Percentiles rank a stretch among this genome's conserved stretches.
Evolutionary conservation across 352 stramenopile genomes (phyloP).

Genomic region (Globisporangium viniferum): DNA sequence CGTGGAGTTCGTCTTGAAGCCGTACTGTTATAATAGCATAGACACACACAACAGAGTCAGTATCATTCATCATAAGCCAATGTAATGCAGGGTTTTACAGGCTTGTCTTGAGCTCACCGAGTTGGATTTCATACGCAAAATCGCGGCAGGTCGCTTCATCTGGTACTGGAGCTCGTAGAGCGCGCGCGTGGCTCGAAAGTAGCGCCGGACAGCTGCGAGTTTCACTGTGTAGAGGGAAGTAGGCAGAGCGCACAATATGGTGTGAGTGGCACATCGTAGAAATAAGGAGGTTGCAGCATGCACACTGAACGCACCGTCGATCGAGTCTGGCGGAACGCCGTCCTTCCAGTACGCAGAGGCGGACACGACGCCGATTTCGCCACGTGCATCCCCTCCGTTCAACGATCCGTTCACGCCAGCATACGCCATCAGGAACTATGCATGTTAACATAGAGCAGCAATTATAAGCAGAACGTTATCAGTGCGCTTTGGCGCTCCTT

Average conservation of each 20-base stretch:
- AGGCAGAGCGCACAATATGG: neutral
- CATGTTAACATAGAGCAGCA: neutral
- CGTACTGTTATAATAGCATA: constrained; percentile 38
- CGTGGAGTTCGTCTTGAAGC: constrained; percentile 61
- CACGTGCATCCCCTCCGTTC: neutral
- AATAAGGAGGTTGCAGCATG: neutral
- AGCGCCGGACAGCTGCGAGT: constrained; percentile 48
- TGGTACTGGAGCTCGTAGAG: constrained; percentile 78
- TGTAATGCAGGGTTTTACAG: neutral
- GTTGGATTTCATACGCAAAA: constrained; percentile 73
- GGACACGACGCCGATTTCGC: neutral
- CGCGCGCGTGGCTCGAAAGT: constrained; percentile 53
- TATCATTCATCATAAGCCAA: neutral
- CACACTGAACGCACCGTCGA: constrained; percentile 8
- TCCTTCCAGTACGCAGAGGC: constrained; percentile 17
- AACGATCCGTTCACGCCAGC: neutral
- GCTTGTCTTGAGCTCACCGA: constrained; percentile 23
- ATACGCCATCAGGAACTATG: constrained; percentile 6
- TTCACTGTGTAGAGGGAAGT: constrained; percentile 35
- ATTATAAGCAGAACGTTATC: no score
- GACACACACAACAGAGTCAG: neutral
- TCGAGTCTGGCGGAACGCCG: constrained; percentile 9
- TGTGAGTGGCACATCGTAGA: neutral
- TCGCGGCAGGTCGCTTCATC: constrained; percentile 65
- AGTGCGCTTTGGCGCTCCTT: no score